These are phyloP conservation scores for Albizia julibrissin DNA, from an alignment of 306 rosid genomes.

Conservation along the genomic window DNA sequence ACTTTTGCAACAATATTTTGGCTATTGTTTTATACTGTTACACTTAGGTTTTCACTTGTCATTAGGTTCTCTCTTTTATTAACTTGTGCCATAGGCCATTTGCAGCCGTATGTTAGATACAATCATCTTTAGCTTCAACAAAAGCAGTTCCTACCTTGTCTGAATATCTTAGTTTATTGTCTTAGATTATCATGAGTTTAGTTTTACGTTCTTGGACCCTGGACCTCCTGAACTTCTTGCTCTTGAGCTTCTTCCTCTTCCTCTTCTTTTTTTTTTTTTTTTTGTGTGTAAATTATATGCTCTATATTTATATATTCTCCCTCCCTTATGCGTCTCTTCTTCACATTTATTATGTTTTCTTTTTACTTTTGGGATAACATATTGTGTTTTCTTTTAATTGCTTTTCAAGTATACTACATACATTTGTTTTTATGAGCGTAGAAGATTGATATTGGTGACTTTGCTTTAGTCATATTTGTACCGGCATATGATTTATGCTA, in stretches of 20 bases:
- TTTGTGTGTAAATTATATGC: neutral
- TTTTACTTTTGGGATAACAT: neutral
- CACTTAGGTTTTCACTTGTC: neutral
- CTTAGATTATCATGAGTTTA: neutral
- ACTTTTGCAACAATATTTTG: constrained; percentile 7
- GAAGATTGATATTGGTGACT: neutral
- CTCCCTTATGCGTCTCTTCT: neutral
- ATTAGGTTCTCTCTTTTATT: neutral
- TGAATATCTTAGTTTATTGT: neutral
- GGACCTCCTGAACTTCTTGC: neutral
- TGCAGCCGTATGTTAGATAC: neutral
- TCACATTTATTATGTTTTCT: neutral
- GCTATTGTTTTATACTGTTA: neutral
- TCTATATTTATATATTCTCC: neutral
- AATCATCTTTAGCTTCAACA: neutral
- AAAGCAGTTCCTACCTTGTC: constrained; percentile 8
- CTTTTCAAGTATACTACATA: neutral
- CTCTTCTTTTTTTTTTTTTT: too few species aligned
- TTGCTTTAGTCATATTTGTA: constrained; percentile 18
- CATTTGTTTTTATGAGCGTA: neutral
- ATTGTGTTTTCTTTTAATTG: neutral
- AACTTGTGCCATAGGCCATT: neutral
- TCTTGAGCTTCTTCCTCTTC: neutral
- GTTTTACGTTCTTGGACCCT: neutral
- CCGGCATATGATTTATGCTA: constrained; percentile 15